Percentiles rank a stretch among this genome's conserved stretches.
These are phyloP conservation scores for Ambrosiella xylebori DNA, from an alignment of 2,329 filamentous ascomycete species.

Conservation along the genomic window DNA sequence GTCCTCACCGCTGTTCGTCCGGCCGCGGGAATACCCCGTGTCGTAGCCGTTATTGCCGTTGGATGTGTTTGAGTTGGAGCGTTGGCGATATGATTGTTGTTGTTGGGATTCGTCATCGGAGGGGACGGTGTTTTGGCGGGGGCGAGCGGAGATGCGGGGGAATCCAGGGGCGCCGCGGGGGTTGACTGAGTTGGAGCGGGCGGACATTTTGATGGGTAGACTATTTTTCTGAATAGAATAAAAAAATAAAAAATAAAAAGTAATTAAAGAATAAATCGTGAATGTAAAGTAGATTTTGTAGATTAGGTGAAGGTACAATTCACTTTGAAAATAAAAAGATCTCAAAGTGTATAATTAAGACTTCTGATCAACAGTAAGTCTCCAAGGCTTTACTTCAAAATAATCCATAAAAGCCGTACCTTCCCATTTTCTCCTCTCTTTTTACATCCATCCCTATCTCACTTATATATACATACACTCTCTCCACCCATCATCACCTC, in stretches of 20 bases:
- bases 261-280: neutral
- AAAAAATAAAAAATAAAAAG: neutral
- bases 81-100: neutral
- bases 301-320: too few species aligned
- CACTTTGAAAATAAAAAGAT: too few species aligned
- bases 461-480: too few species aligned
- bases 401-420: too few species aligned
- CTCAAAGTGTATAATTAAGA: too few species aligned
- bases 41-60: neutral
- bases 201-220: neutral
- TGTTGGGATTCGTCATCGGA: neutral
- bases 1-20: neutral
- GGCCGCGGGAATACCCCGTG: neutral
- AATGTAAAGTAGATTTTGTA: neutral
- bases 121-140: neutral
- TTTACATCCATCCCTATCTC: too few species aligned
- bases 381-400: too few species aligned
- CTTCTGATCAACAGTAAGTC: too few species aligned
- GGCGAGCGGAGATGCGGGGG: slow-evolving; percentile 3
- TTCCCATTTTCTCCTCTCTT: too few species aligned
- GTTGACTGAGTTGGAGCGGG: slow-evolving; percentile 7
- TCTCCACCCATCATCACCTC: too few species aligned
- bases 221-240: neutral
- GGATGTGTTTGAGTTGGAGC: neutral
- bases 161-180: slow-evolving; percentile 4